Base-by-base conservation (phyloP, 257 asterid species). In the Striga asiatica region DNA sequence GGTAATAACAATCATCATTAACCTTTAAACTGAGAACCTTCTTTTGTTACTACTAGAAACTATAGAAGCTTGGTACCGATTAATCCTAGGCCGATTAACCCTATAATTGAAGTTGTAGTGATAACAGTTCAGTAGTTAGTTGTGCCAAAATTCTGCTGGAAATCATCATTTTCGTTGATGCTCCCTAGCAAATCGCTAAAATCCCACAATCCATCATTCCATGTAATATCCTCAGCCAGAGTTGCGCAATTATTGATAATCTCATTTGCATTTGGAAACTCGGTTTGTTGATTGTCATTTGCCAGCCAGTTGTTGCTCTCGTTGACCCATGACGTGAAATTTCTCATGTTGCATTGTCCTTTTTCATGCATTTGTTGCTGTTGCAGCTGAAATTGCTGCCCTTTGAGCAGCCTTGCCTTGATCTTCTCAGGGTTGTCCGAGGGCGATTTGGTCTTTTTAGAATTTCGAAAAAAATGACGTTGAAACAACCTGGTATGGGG, bases 161-260 rank as follows among this genome's bases (percentile, higher is more conserved):
- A 41, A 61, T 45, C 43, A 59, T 61, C 68, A 65, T 66, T 70
- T 60, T 24, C 50, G n/a, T 47, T 14, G 4, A 58, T 37, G 54
- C 58, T 79, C 4, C 85, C 78, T 46, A 69, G 69, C 29, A 68
- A 39, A 59, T 77, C 87, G 69, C 81, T 93, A 71, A 83, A 27
- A 71, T 77, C 84, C 96, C 94, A 87, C 41, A 84, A 52, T 8
- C 84, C 83, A 59, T 76, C 83, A 60, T 77, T 85, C 88, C 93
- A 87, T 37, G 67, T 61, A 5, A 46, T 43, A 59, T 69, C 50
- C 58, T 72, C 77, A 1, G 81, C 71, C 50, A 52, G 60, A 4
- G 71, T 13, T 42, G 67, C 50, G 9, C 63, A 72, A 34, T 71
- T 66, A 49, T 73, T 62, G 63, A 79, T 61, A 76, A 64, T 54